Conservation (phyloP, 129 eudicot species). For the Helianthus annuus region DNA sequence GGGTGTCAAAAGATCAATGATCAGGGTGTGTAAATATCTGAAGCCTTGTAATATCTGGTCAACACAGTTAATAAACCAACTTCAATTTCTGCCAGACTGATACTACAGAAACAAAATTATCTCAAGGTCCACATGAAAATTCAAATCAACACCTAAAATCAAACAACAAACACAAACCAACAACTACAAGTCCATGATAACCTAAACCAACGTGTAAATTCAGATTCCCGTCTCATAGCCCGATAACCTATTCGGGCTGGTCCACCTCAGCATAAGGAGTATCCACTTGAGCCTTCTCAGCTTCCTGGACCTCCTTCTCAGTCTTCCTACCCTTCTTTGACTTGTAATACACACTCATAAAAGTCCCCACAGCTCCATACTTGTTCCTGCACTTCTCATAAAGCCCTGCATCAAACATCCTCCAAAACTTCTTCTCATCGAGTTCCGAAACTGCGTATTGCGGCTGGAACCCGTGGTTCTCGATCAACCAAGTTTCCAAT, state of each 20-base stretch:
- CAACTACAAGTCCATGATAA: constrained; percentile 17
- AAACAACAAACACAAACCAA: constrained; percentile 23
- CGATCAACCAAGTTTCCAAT: constrained; percentile 86
- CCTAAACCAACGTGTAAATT: background rate
- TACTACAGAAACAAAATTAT: constrained; percentile 25
- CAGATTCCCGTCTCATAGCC: background rate
- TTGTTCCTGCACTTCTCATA: constrained; percentile 82
- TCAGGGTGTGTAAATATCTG: background rate
- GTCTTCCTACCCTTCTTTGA: constrained; percentile 98
- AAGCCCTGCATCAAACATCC: constrained; percentile 89
- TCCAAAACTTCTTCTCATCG: constrained; percentile 92
- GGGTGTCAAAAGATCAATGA: background rate
- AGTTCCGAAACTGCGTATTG: constrained; percentile 95
- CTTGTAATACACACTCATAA: constrained; percentile 98
- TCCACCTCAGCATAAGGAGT: constrained; percentile 74
- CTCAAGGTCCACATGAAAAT: constrained; percentile 19
- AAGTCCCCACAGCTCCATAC: constrained; percentile 94
- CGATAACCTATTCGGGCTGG: constrained; percentile 29
- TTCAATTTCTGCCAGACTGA: constrained; percentile 2
- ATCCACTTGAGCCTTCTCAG: constrained; percentile 82
- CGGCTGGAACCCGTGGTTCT: constrained; percentile 94
- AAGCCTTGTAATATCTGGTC: background rate
- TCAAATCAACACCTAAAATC: constrained; percentile 25
- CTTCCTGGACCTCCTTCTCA: constrained; percentile 97
- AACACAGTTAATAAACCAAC: background rate